Evolutionary conservation across 495 filamentous ascomycete species (phyloP), one percentile per base, ranked within the genome.

Genomic region (Xylaria flabelliformis): DNA sequence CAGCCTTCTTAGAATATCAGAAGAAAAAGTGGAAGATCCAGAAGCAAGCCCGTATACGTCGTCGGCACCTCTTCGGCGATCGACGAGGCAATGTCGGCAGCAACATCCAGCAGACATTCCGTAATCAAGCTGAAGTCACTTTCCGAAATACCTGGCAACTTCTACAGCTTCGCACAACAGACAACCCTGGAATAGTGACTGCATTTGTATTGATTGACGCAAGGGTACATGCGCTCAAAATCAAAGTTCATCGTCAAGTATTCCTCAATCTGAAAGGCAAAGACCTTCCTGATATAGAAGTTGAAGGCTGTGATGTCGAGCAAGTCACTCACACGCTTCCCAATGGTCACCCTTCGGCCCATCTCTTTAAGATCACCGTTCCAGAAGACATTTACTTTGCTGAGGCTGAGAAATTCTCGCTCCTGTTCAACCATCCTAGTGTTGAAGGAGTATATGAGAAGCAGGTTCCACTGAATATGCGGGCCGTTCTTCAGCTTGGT

Each of bases 1-100:
- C 87, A 29, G 94, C 89, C 0, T 99, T 97, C 84, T 82, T 99
- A 59, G 87, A 91, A 78, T 99, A 99, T 76, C 96, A 99, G 78
- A 99, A 99, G 81, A 89, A 94, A 82, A 99, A 99, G 80, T 99
- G 96, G 96, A 97, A 94, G 82, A 92, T 99, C 36, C 96, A 99
- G 79, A 97, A 93, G 77, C 93, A 97, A 80, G 95, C 96, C 51
- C 89, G 95, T 51, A 87, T 91, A 75, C 91, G 96, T 13, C 88
- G 96, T 58, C 89, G 95, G 53, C 96, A 99, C 77, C 85, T 98
- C 4, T 99, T 98, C 76, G 96, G 96, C 42, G 95, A 99, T 73
- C 82, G 83, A 21, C 91, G 92, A 59, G 87, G 86, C 13, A 90
- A 88, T 72, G 84, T 88, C 56, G 86, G 89, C 26, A 93, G 92